Evolutionary conservation across 164 flowering plant species (phyloP).

Genomic region (Kingdonia uniflora): DNA sequence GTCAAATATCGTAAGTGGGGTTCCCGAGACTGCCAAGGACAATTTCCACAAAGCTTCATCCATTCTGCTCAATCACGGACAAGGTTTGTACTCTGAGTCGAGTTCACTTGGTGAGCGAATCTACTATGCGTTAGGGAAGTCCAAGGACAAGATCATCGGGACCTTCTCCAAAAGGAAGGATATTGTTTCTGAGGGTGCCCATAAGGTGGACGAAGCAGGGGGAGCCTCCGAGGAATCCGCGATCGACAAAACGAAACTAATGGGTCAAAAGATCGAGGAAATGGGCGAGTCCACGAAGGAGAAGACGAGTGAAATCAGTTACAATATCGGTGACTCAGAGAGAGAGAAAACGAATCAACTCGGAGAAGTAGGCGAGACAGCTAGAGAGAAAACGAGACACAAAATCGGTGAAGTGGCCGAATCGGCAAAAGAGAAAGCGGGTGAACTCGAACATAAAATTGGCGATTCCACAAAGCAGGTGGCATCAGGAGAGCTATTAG

Average conservation of each 20-base stretch:
- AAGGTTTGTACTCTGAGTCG: slow-evolving; percentile 6
- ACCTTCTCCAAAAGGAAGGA: too few species aligned
- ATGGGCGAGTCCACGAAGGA: neutral
- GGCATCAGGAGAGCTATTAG: neutral
- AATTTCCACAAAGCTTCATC: too few species aligned
- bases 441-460: neutral
- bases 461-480: neutral
- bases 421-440: neutral
- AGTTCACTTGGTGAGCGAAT: slow-evolving; percentile 7
- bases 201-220: too few species aligned
- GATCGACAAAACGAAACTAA: too few species aligned
- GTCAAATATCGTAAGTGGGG: slow-evolving; percentile 15
- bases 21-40: slow-evolving; percentile 24
- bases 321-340: too few species aligned
- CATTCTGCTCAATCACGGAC: too few species aligned
- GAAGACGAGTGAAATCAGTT: neutral
- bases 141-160: too few species aligned
- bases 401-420: too few species aligned
- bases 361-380: too few species aligned
- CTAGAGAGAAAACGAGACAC: too few species aligned
- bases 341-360: neutral
- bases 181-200: too few species aligned
- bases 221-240: slow-evolving; percentile 11
- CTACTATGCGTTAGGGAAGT: slow-evolving; percentile 55
- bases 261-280: slow-evolving; percentile 3